Evolutionary conservation across 768 basidiomycete species (phyloP).

Genomic region (Lactifluus echinatus): DNA sequence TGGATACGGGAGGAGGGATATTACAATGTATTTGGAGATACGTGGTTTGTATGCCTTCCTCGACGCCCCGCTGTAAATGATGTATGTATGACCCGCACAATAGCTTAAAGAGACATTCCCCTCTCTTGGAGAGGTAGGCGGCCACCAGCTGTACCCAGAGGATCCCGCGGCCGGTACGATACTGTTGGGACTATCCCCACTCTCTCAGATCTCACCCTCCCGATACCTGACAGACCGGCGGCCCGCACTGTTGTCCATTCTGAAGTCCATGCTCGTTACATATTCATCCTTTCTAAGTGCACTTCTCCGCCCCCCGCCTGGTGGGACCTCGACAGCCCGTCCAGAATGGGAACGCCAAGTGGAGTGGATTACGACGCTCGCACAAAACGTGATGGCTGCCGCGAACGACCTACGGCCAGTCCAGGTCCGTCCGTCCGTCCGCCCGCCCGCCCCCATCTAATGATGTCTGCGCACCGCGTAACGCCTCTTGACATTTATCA

Average conservation of each 20-base stretch:
- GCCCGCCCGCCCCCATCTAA: background rate
- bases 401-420: slow-evolving; percentile 86
- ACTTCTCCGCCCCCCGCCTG: slow-evolving; percentile 55
- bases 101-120: slow-evolving; percentile 80
- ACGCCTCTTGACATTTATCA: slow-evolving; percentile 24
- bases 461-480: background rate
- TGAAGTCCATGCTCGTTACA: slow-evolving; percentile 70
- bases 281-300: slow-evolving; percentile 69
- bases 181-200: background rate
- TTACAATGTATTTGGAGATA: slow-evolving; percentile 81
- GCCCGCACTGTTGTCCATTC: slow-evolving; percentile 59
- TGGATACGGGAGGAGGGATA: slow-evolving; percentile 84
- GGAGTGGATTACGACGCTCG: slow-evolving; percentile 74
- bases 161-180: slow-evolving; percentile 56
- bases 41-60: slow-evolving; percentile 66
- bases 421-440: slow-evolving; percentile 43
- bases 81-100: slow-evolving; percentile 1
- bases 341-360: slow-evolving; percentile 70
- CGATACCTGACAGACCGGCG: slow-evolving; percentile 50
- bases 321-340: slow-evolving; percentile 33
- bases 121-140: slow-evolving; percentile 72
- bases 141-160: slow-evolving; percentile 69
- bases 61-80: background rate
- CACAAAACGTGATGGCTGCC: slow-evolving; percentile 83
- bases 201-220: background rate